phyloP scores from a whole-genome alignment of 2,329 filamentous ascomycete genomes.

The Onygena corvina region DNA sequence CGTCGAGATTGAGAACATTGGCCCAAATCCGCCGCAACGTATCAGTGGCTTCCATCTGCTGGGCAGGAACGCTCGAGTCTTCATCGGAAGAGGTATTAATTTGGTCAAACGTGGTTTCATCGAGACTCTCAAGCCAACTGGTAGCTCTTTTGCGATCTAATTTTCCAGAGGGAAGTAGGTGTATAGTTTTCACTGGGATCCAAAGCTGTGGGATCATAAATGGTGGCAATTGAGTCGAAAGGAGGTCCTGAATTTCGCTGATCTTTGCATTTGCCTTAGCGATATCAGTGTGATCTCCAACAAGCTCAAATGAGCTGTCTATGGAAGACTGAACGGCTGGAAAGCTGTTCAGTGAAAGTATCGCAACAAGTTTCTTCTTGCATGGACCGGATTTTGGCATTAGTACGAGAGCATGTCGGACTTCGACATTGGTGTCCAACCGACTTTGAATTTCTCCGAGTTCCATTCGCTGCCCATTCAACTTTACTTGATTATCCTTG shows the following conservation, averaged over 20 bases:
- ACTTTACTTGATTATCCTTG: conserved; percentile 55
- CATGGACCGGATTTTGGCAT: conserved; percentile 33
- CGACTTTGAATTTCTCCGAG: conserved; percentile 39
- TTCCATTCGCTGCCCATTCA: conserved; percentile 54
- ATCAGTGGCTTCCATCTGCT: conserved; percentile 16
- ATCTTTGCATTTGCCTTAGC: conserved; percentile 22
- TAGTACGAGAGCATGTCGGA: conserved; percentile 34
- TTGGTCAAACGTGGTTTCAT: conserved; percentile 29
- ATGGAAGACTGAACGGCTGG: conserved; percentile 15
- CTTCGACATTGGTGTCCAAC: conserved; percentile 22
- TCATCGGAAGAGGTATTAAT: conserved; percentile 29
- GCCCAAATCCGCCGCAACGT: conserved; percentile 23
- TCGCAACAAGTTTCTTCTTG: conserved; percentile 36
- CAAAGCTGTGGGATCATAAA: conserved; percentile 15
- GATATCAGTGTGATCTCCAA: conserved; percentile 19
- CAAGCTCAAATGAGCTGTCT: conserved; percentile 25
- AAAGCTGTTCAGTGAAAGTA: conserved; percentile 29
- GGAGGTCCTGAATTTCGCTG: conserved; percentile 26
- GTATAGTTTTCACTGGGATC: conserved; percentile 12
- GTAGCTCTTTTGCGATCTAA: conserved; percentile 25
- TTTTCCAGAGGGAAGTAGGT: conserved; percentile 13
- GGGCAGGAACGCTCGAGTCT: background rate
- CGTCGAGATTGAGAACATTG: conserved; percentile 27
- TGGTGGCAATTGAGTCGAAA: conserved; percentile 26
- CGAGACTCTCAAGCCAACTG: conserved; percentile 35